Evolutionary conservation across 2,329 filamentous ascomycete genomes (phyloP), one percentile per base, ranked within the genome.

Genomic region (Orbilia brochopaga): DNA sequence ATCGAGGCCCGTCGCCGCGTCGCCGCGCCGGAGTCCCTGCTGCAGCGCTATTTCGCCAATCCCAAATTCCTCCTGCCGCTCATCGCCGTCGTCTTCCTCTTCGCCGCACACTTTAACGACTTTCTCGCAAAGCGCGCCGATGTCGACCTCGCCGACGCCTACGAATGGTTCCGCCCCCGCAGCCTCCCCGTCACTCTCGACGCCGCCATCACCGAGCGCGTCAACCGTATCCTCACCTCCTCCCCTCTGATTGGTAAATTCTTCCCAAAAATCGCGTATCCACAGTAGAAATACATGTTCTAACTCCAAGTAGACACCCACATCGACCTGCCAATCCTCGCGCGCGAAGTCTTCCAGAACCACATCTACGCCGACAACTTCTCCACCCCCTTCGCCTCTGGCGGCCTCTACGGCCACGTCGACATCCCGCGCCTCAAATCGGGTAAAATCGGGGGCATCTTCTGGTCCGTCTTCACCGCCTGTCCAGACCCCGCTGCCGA

Each of bases 401-500:
- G 90, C 32, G 85, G 85, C 0, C 80, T 96, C 57, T 77, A 79
- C 0, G 83, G 83, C 2, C 90, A 97, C 75, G 88, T 94, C 58
- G 93, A 97, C 78, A 81, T 96, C 7, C 87, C 89, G 0, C 86
- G 92, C 3, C 83, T 96, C 53, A 83, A 85, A 37, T 79, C 85
- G 55, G 92, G 92, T 1, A 83, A 84, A 75, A 86, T 88, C 73
- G 92, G 92, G 42, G 93, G 92, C 62, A 88, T 90, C n/a, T 97
- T 97, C 79, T 97, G 92, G 93, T 92, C 89, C 78, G 91, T 94
- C 8, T 97, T 84, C 76, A 86, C 89, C 44, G 85, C 86, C 0
- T 97, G 92, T 77, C 92, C 92, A 0, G 79, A 80, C 10, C 86
- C 93, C 76, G n/a, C 48, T 10, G 17, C 40, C 15, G 66, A 70